Evolutionary conservation across 176 grass and related monocot genomes (phyloP).

Genomic region (Rhynchospora breviuscula): DNA sequence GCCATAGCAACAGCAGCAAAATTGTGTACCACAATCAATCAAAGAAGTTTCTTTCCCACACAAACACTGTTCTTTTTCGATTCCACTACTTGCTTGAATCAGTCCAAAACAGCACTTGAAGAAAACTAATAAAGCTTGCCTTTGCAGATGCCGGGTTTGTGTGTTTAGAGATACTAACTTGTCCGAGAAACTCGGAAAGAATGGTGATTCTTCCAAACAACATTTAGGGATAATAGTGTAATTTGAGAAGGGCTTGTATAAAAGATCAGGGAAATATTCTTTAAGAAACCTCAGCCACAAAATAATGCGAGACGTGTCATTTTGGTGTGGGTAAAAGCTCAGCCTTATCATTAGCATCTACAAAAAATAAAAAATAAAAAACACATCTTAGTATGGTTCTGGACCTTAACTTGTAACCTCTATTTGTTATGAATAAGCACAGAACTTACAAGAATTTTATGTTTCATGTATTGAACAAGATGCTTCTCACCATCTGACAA

Average conservation of each 20-base stretch:
- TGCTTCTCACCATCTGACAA: constrained; percentile 26
- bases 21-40: constrained; percentile 25
- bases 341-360: constrained; percentile 80
- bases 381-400: not conserved
- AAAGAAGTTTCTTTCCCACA: constrained; percentile 32
- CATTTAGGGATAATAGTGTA: constrained; percentile 32
- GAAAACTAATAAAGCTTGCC: constrained; percentile 56
- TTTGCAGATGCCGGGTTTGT: constrained; percentile 59
- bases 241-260: constrained; percentile 37
- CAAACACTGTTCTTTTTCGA: constrained; percentile 35
- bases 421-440: not conserved
- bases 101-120: constrained; percentile 60
- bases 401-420: not conserved
- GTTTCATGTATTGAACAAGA: constrained; percentile 53
- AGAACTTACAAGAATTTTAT: constrained; percentile 62
- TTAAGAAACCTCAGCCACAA: constrained; percentile 55
- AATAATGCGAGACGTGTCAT: constrained; percentile 45
- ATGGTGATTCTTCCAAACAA: constrained; percentile 70
- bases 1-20: constrained; percentile 40
- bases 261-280: constrained; percentile 54
- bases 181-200: constrained; percentile 32
- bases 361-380: constrained; percentile 16
- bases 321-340: constrained; percentile 31
- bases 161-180: constrained; percentile 31
- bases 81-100: constrained; percentile 31